A percentile compares a stretch with the other conserved stretches of the same genome.
Conservation (phyloP, 306 rosid species). For the Prunus mongolica region DNA sequence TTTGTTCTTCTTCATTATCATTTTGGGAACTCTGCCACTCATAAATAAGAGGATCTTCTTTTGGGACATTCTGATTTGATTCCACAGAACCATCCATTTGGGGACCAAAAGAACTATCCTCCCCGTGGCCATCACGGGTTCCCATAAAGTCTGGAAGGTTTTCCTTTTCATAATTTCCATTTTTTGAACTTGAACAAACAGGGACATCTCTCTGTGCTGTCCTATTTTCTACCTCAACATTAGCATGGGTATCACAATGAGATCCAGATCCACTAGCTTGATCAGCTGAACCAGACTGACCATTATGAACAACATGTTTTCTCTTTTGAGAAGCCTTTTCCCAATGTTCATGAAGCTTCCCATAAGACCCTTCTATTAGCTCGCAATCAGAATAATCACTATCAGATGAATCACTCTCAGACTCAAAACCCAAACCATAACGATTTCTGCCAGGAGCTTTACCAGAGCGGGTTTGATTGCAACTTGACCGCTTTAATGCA, state of each 20-base stretch:
- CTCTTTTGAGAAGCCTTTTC: conserved; percentile 56
- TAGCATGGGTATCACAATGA: conserved; percentile 23
- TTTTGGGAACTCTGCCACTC: conserved; percentile 7
- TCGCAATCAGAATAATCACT: conserved; percentile 84
- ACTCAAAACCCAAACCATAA: conserved; percentile 41
- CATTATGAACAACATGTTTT: conserved; percentile 39
- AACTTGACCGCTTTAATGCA: conserved; percentile 34
- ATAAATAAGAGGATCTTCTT: conserved; percentile 26
- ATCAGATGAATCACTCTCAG: conserved; percentile 44
- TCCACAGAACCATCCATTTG: conserved; percentile 19
- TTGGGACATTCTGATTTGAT: conserved; percentile 24
- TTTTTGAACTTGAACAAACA: conserved; percentile 40
- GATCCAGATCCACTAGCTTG: conserved; percentile 60
- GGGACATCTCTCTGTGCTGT: conserved; percentile 31
- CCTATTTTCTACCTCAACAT: conserved; percentile 34
- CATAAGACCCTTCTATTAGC: conserved; percentile 49
- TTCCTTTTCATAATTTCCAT: conserved; percentile 30
- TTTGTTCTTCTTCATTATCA: conserved; percentile 20
- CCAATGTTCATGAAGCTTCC: conserved; percentile 61
- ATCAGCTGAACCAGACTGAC: conserved; percentile 34
- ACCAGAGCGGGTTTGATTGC: conserved; percentile 32
- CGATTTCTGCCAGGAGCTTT: conserved; percentile 38
- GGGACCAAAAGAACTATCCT: conserved; percentile 17
- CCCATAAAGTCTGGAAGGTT: conserved; percentile 21
- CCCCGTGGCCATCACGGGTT: conserved; percentile 20